Evolutionary conservation across 305 asterid species (phyloP).

Genomic region (Fraxinus greggii): DNA sequence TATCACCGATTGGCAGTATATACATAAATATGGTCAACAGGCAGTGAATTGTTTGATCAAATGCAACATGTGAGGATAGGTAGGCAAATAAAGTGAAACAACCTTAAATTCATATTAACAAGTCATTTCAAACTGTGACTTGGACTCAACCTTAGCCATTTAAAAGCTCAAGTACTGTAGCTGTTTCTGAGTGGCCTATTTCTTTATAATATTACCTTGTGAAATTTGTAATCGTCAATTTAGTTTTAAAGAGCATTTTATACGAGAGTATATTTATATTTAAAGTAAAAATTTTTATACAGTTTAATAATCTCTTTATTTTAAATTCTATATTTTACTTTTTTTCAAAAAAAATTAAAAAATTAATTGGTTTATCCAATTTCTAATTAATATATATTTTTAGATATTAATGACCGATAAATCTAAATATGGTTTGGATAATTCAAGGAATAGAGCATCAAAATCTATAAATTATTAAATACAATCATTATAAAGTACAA

Average conservation of each 20-base stretch:
- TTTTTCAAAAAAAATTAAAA: no score
- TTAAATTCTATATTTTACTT: neutral
- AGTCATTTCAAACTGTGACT: neutral
- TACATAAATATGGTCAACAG: neutral
- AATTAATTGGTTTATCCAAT: neutral
- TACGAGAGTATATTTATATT: no score
- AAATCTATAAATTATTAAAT: no score
- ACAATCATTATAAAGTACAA: neutral
- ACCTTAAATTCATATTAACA: neutral
- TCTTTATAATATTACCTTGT: no score
- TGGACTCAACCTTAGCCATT: neutral
- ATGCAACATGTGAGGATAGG: neutral
- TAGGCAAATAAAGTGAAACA: neutral
- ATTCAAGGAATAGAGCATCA: neutral
- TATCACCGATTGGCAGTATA: neutral
- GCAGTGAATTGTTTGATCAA: neutral
- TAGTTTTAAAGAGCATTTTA: no score
- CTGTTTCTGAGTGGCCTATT: neutral
- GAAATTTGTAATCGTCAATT: no score
- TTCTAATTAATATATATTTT: no score
- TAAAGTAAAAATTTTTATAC: no score
- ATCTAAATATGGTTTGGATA: neutral
- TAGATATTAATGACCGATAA: neutral
- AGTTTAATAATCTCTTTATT: neutral
- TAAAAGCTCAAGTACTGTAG: neutral